Evolutionary conservation across 2,329 filamentous ascomycete genomes (phyloP).

Genomic region (Onygenales sp.): DNA sequence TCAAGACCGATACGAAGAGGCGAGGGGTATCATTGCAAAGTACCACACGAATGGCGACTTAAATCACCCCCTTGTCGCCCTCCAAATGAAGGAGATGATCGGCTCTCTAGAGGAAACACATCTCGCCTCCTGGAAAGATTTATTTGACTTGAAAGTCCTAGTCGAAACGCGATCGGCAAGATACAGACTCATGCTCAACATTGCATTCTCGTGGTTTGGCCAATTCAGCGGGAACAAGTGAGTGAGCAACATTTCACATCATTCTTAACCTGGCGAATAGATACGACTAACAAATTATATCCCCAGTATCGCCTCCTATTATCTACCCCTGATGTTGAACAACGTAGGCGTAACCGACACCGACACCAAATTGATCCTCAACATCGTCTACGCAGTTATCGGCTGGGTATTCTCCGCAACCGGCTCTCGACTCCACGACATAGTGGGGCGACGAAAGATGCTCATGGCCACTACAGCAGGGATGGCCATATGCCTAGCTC

Average conservation of each 20-base stretch:
- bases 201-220: conserved; percentile 34
- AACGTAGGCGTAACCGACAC: conserved; percentile 28
- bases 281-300: background rate
- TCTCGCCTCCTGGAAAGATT: conserved; percentile 27
- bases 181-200: conserved; percentile 30
- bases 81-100: conserved; percentile 35
- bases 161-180: conserved; percentile 26
- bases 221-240: conserved; percentile 29
- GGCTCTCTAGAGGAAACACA: conserved; percentile 22
- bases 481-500: conserved; percentile 26
- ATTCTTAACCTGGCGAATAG: background rate
- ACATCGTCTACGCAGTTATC: conserved; percentile 21
- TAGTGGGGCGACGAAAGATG: conserved; percentile 23
- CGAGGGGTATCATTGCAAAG: conserved; percentile 27
- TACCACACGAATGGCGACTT: conserved; percentile 36
- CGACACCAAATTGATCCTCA: conserved; percentile 28
- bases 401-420: conserved; percentile 16
- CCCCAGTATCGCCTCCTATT: conserved; percentile 26
- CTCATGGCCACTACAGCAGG: conserved; percentile 26
- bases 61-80: conserved; percentile 30
- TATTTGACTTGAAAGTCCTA: conserved; percentile 28
- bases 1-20: conserved; percentile 11
- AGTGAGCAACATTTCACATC: background rate
- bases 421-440: conserved; percentile 23
- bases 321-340: conserved; percentile 29